Evolutionary conservation across 305 asterid species (phyloP).

Genomic region (Ilex paraguariensis): DNA sequence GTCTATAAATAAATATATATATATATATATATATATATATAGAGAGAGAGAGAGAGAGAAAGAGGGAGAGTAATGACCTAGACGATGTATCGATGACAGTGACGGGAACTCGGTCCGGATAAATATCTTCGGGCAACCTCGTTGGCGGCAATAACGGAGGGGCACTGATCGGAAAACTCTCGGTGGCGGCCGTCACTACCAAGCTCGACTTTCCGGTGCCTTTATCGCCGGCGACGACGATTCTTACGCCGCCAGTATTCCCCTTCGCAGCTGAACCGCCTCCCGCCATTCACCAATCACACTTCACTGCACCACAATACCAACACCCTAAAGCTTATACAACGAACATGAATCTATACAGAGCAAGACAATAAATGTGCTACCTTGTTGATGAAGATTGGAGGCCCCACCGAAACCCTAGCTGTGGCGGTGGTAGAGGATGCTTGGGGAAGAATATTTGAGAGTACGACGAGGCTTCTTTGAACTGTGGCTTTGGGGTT

Average conservation of each 20-base stretch:
- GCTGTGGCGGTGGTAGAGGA: too few species aligned
- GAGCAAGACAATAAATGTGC: too few species aligned
- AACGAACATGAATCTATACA: too few species aligned
- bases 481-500: too few species aligned
- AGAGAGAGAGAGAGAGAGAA: too few species aligned
- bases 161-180: constrained; percentile 54
- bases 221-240: constrained; percentile 90
- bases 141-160: constrained; percentile 93
- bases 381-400: too few species aligned
- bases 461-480: too few species aligned
- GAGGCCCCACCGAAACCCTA: too few species aligned
- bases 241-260: constrained; percentile 44
- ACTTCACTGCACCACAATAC: constrained; percentile 10
- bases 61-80: constrained; percentile 37
- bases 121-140: constrained; percentile 82
- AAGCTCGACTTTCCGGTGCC: constrained; percentile 94
- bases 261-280: constrained; percentile 47
- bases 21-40: too few species aligned
- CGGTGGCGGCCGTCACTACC: constrained; percentile 80
- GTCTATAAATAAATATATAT: too few species aligned
- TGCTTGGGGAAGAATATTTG: too few species aligned
- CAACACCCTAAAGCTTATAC: too few species aligned
- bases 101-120: constrained; percentile 88
- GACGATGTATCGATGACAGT: constrained; percentile 90
- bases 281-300: constrained; percentile 50